phyloP scores from a whole-genome alignment of 1,139 yeast genomes.

The Candida tropicalis region DNA sequence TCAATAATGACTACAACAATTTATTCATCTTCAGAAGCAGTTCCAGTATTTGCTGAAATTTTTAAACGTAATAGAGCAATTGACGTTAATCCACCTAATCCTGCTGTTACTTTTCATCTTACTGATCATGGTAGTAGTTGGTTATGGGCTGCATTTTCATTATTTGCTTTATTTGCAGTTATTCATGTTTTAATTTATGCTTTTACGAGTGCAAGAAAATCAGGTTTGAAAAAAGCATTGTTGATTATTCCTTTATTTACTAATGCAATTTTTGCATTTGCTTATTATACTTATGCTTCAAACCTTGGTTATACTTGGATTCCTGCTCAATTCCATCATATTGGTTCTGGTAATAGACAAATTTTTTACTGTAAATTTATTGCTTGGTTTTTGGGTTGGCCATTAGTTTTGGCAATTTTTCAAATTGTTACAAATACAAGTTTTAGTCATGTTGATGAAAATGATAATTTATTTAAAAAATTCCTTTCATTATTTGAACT shows the following conservation, averaged over 20 bases:
- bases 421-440: conserved; percentile 47
- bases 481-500: conserved; percentile 27
- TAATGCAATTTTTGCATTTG: conserved; percentile 46
- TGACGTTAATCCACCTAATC: conserved; percentile 45
- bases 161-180: conserved; percentile 48
- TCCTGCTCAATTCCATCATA: conserved; percentile 58
- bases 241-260: conserved; percentile 50
- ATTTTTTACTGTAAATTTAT: conserved; percentile 65
- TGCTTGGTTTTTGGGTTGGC: conserved; percentile 70
- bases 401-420: conserved; percentile 51
- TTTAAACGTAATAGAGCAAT: conserved; percentile 48
- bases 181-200: conserved; percentile 42
- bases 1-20: neutral
- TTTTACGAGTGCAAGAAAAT: conserved; percentile 34
- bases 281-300: conserved; percentile 68
- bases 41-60: conserved; percentile 9
- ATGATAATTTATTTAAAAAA: conserved; percentile 24
- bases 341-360: conserved; percentile 52
- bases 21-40: neutral
- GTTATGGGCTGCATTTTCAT: conserved; percentile 68
- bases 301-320: conserved; percentile 65
- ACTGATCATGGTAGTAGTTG: conserved; percentile 67
- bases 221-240: conserved; percentile 41
- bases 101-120: conserved; percentile 49
- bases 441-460: conserved; percentile 17